A percentile compares a stretch with the other conserved stretches of the same genome.
Evolutionary conservation across 495 filamentous ascomycete genomes (phyloP).

Genomic region (Xylaria scruposa): DNA sequence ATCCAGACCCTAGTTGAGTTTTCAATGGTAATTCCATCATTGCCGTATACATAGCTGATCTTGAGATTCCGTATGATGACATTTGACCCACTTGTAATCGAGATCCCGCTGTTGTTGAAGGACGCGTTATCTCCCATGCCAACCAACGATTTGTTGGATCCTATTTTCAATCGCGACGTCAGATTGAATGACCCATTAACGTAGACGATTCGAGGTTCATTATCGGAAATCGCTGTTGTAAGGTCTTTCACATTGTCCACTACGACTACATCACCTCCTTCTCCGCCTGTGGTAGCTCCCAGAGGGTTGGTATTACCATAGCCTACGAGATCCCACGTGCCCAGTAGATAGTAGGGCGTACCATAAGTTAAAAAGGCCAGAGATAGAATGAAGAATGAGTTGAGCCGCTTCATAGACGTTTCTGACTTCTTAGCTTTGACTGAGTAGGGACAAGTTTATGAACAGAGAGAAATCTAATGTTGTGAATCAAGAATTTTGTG

Average conservation of each 20-base stretch:
- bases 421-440: not conserved
- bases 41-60: slow-evolving; percentile 17
- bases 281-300: slow-evolving; percentile 48
- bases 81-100: not conserved
- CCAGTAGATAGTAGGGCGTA: not conserved
- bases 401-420: not conserved
- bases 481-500: not conserved
- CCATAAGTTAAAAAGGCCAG: not conserved
- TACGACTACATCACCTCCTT: slow-evolving; percentile 36
- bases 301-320: slow-evolving; percentile 43
- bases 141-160: not conserved
- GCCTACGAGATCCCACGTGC: slow-evolving; percentile 26
- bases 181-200: not conserved
- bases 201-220: slow-evolving; percentile 41
- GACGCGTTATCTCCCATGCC: not conserved
- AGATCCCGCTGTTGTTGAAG: not conserved
- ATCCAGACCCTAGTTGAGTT: slow-evolving; percentile 59
- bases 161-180: not conserved
- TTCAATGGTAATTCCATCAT: slow-evolving; percentile 35
- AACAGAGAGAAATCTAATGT: not conserved
- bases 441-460: not conserved
- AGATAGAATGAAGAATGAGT: not conserved
- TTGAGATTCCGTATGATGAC: slow-evolving; percentile 24
- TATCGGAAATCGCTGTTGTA: slow-evolving; percentile 37
- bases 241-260: slow-evolving; percentile 37